Conservation (phyloP, 805 yeast genomes). For the Metschnikowia kofuensis region DNA sequence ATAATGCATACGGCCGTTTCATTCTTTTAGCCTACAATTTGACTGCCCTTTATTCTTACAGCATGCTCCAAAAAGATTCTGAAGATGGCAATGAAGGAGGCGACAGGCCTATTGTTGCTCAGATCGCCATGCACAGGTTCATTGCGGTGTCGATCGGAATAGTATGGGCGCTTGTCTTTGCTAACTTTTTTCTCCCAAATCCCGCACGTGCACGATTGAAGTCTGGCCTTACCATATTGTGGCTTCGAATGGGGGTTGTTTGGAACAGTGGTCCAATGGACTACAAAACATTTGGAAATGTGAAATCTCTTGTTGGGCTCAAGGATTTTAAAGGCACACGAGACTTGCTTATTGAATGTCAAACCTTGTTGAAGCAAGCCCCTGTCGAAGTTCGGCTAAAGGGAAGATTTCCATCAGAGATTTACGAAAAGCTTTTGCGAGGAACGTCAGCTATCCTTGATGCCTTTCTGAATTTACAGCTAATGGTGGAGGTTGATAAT, state of each 20-base stretch:
- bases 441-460: conserved; percentile 67
- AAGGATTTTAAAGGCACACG: conserved; percentile 48
- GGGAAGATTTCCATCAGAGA: conserved; percentile 61
- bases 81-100: conserved; percentile 69
- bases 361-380: conserved; percentile 61
- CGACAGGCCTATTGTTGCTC: conserved; percentile 60
- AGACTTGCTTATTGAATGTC: conserved; percentile 56
- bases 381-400: conserved; percentile 73
- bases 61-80: conserved; percentile 56
- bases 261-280: conserved; percentile 77
- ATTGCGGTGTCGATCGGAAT: conserved; percentile 71
- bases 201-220: conserved; percentile 71
- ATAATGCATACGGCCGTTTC: conserved; percentile 65
- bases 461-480: conserved; percentile 69
- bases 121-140: conserved; percentile 77
- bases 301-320: conserved; percentile 35
- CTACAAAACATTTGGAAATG: conserved; percentile 26
- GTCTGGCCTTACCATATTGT: conserved; percentile 60
- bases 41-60: conserved; percentile 73
- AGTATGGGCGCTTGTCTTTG: conserved; percentile 70
- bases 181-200: conserved; percentile 65
- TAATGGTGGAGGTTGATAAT: conserved; percentile 64
- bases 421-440: conserved; percentile 49
- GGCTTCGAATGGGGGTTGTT: conserved; percentile 77
- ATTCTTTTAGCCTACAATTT: conserved; percentile 73